These are phyloP conservation scores for Arabidopsis arenosa DNA, from an alignment of 345 rosid species.

Conservation along the genomic window DNA sequence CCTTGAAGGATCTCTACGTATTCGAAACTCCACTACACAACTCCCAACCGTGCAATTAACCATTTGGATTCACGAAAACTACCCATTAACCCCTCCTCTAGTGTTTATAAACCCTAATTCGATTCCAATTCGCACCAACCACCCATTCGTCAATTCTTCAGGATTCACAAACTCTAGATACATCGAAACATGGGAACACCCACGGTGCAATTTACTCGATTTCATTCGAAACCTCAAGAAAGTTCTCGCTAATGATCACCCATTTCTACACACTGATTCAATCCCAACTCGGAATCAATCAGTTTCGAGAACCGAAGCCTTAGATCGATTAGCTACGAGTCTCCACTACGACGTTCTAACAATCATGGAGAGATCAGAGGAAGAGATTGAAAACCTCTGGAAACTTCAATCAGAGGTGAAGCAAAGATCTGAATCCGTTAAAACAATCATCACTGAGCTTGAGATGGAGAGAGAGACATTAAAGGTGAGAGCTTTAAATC, in stretches of 20 bases:
- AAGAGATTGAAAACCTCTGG: constrained; percentile 53
- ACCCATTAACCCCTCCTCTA: constrained; percentile 64
- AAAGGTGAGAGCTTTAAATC: constrained; percentile 36
- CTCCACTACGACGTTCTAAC: constrained; percentile 58
- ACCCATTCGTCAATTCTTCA: constrained; percentile 65
- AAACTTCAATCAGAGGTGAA: constrained; percentile 49
- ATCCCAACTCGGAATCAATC: constrained; percentile 45
- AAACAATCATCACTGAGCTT: constrained; percentile 42
- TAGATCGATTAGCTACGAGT: constrained; percentile 65
- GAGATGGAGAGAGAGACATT: constrained; percentile 50
- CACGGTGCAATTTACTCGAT: constrained; percentile 52
- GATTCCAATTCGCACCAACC: constrained; percentile 48
- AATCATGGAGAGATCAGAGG: constrained; percentile 35
- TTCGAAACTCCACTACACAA: constrained; percentile 35
- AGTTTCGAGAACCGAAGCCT: constrained; percentile 61
- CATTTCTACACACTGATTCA: constrained; percentile 42
- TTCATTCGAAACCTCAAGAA: constrained; percentile 57
- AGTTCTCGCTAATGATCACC: constrained; percentile 62
- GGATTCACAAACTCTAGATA: constrained; percentile 58
- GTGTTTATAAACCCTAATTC: constrained; percentile 48
- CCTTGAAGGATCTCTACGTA: constrained; percentile 51
- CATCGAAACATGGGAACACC: constrained; percentile 60
- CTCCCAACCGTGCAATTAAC: constrained; percentile 52
- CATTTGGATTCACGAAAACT: constrained; percentile 73
- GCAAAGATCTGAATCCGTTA: constrained; percentile 23